Evolutionary conservation across 257 asterid species (phyloP), one percentile per base, ranked within the genome.

Genomic region (Solanum acaule): DNA sequence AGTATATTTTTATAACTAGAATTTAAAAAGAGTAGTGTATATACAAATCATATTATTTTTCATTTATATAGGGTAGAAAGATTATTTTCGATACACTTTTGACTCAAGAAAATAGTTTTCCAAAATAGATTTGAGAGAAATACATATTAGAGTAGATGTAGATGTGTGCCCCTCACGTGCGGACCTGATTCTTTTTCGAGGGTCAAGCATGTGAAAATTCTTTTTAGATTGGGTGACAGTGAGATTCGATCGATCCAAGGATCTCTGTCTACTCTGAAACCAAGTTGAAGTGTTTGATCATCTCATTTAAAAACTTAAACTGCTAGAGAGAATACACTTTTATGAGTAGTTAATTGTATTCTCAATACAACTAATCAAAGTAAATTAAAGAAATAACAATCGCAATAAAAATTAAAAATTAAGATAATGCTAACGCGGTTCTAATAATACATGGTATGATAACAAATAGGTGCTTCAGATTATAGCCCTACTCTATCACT

Each of bases 41-140:
- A 0, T 10, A 0, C 1, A 10, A 0, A n/a, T 63, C 7, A n/a
- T 63, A 63, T 63, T 59, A 8, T 37, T 37, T 10, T 63, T 61
- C 2, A 22, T 8, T 10, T 23, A 10, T 23, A 5, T 10, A 23
- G 1, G 0, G 3, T 63, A 63, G 2, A 63, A 2, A 23, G 0
- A 14, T 46, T 63, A 63, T 23, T 63, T 63, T n/a, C 0, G 16
- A 65, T 65, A 65, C 0, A 65, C 5, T n/a, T 5, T 65, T n/a
- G 15, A 0, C 1, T 65, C 1, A 10, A 65, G 8, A 11, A 63
- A 63, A n/a, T 0, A 10, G 8, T 63, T n/a, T 2, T 65, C 0
- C 4, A n/a, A 22, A 61, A 65, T 65, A 65, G 0, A 65, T 65
- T 65, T 25, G 33, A 65, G 33, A 65, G 33, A 65, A n/a, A n/a